Percentiles rank a stretch among this genome's conserved stretches.
Evolutionary conservation across 176 grass and related monocot species (phyloP).

Genomic region (Oryza glumipatula): DNA sequence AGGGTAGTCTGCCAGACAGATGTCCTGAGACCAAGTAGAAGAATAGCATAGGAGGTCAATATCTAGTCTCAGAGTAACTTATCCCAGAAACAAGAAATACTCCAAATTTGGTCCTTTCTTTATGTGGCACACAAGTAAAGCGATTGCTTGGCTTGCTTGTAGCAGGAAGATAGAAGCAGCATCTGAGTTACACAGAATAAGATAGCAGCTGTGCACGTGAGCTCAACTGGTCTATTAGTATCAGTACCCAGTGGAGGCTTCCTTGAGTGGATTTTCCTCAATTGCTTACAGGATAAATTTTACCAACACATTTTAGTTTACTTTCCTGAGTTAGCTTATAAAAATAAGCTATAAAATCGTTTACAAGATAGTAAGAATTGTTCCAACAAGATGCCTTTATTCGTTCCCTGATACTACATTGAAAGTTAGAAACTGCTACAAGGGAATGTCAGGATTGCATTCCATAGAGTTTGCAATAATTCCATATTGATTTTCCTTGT

Average conservation of each 20-base stretch:
- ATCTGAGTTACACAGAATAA: neutral
- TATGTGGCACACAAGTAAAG: neutral
- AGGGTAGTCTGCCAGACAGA: conserved; percentile 86
- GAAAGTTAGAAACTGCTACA: neutral
- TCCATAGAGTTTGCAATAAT: neutral
- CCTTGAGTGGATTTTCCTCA: neutral
- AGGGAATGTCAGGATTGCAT: neutral
- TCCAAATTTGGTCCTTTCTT: conserved; percentile 29
- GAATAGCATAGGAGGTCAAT: conserved; percentile 4
- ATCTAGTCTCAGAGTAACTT: conserved; percentile 27
- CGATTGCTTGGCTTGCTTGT: neutral
- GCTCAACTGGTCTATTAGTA: conserved; percentile 14
- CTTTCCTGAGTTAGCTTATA: neutral
- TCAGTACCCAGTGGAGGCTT: neutral
- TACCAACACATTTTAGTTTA: neutral
- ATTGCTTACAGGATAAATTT: conserved; percentile 16
- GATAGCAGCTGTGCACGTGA: neutral
- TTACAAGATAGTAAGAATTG: neutral
- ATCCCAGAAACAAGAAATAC: neutral
- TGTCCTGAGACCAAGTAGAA: conserved; percentile 56
- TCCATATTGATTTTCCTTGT: neutral
- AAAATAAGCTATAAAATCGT: neutral
- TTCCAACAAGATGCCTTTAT: neutral
- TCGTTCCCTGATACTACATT: neutral
- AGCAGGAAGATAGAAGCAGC: neutral